Conservation (phyloP, 495 filamentous ascomycete species). For the Massariosphaeria phaeospora region DNA sequence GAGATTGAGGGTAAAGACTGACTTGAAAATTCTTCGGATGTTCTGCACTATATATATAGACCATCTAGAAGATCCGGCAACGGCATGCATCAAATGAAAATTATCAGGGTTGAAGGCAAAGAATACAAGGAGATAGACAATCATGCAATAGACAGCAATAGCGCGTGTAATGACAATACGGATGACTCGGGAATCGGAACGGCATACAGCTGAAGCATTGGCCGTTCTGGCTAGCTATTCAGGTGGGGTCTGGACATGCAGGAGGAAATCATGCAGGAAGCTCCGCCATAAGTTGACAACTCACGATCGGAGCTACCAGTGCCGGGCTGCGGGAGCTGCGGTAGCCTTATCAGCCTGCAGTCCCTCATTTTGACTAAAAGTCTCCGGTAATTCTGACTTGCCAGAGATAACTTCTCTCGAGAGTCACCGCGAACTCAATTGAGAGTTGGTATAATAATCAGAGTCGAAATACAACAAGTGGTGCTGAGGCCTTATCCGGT, state of each 20-base stretch:
- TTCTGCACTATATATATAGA: conserved; percentile 1
- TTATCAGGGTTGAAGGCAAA: background rate
- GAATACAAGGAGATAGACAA: background rate
- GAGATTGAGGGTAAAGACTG: background rate
- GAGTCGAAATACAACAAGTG: no score
- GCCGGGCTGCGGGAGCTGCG: background rate
- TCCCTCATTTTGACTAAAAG: conserved; percentile 24
- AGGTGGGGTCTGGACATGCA: conserved; percentile 1
- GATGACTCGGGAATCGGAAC: conserved; percentile 1
- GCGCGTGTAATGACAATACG: conserved; percentile 15
- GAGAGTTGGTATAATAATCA: no score
- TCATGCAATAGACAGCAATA: background rate
- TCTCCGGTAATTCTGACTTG: conserved; percentile 30
- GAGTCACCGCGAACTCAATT: no score
- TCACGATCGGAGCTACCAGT: conserved; percentile 5
- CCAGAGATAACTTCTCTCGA: conserved; percentile 6
- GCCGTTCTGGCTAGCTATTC: background rate
- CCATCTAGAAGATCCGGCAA: background rate
- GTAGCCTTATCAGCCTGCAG: conserved; percentile 30
- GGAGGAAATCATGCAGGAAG: conserved; percentile 9
- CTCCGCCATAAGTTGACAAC: conserved; percentile 23
- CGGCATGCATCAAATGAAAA: background rate
- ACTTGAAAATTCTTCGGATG: background rate
- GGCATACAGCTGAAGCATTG: conserved; percentile 10
- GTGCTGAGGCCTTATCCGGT: no score